Evolutionary conservation across 345 rosid species (phyloP), one percentile per base, ranked within the genome.

Genomic region (Lenwebbia sp.): DNA sequence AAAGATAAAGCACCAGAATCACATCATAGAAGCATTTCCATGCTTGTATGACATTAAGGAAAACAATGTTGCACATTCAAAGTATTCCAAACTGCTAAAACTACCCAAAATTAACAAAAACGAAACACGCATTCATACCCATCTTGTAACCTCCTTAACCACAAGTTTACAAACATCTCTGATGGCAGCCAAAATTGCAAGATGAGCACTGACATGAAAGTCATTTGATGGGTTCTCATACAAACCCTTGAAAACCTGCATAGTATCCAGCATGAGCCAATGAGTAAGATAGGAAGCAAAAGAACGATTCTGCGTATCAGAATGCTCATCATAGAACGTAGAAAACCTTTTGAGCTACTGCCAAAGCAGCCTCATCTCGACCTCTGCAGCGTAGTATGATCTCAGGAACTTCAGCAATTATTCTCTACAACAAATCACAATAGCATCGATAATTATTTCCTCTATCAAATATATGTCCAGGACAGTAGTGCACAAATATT

Each of bases 81-180:
- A 70, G 81, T 37, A 70, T 22, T 70, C 47, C 47, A 70, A 37
- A 70, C 81, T 37, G 81, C 47, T 37, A 22, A 70, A 70, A 70
- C 25, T 37, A 70, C 81, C 7, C 25, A 70, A 70, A 37, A 70
- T 70, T 33, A 70, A 70, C 47, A 70, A 33, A 70, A 37, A 4
- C 6, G 13, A 70, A 37, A 70, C 25, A 37, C 13, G 2, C 47
- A 70, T 70, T 21, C 81, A 88, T 97, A 97, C 99, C 99, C 99
- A 96, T 86, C 98, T 94, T 54, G 99, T 97, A 86, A 97, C 99
- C 93, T 96, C 97, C 90, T 95, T 97, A 54, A 95, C 96, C 30
- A 95, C 98, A 85, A 93, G 96, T 94, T 95, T 96, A 94, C 97
- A 95, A 83, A 97, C 96, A 92, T 96, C 99, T 88, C 98, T 96